Evolutionary conservation across 2,329 filamentous ascomycete genomes (phyloP).

Genomic region (Ophiosphaerella korrae): DNA sequence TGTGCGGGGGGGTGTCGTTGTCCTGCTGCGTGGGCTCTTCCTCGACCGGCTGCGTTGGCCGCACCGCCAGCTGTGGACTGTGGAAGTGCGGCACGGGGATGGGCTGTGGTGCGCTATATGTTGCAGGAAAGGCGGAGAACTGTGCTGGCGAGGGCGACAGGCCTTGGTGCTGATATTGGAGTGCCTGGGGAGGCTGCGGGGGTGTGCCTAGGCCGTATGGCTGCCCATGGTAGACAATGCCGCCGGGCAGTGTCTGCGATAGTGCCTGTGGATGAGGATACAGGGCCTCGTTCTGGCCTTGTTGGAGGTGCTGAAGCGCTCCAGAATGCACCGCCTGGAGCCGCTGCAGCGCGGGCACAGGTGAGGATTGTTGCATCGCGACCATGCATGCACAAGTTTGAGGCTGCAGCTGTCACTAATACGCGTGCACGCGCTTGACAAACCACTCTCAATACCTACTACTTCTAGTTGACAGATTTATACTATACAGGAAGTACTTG

Average conservation of each 20-base stretch:
- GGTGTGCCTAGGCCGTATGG: conserved; percentile 24
- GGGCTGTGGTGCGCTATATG: conserved; percentile 31
- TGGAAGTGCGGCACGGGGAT: conserved; percentile 22
- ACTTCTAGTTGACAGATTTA: too few species aligned
- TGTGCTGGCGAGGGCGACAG: conserved; percentile 24
- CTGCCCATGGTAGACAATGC: conserved; percentile 24
- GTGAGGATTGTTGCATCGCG: conserved; percentile 22
- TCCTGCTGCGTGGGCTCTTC: not conserved
- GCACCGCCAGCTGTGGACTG: conserved; percentile 16
- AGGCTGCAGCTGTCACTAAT: not conserved
- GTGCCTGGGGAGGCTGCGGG: conserved; percentile 25
- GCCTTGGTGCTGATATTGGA: conserved; percentile 45
- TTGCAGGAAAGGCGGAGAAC: conserved; percentile 28
- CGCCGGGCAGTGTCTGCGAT: conserved; percentile 47
- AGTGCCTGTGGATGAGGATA: conserved; percentile 31
- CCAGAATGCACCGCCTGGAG: conserved; percentile 34
- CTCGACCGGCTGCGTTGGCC: conserved; percentile 6
- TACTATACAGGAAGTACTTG: too few species aligned
- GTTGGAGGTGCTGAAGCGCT: conserved; percentile 36
- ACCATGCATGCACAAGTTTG: not conserved
- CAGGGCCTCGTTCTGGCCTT: conserved; percentile 31
- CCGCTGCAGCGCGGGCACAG: conserved; percentile 22
- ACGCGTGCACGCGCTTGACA: too few species aligned
- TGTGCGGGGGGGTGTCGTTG: conserved; percentile 49
- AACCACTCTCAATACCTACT: too few species aligned